Conservation (phyloP, 176 grass and related monocot genomes). For the Triticum timopheevii region DNA sequence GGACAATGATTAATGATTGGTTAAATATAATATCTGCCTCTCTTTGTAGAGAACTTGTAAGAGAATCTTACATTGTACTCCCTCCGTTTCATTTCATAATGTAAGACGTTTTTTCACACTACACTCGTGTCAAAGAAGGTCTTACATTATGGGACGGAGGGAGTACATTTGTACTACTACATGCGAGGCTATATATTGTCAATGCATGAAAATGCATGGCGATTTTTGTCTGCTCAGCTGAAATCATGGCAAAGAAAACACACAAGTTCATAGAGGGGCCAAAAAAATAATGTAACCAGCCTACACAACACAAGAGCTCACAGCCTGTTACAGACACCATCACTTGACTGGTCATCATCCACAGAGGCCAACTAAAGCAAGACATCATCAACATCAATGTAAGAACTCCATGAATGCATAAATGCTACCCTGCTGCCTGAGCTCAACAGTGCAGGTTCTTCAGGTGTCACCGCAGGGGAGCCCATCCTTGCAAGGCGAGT, state of each 20-base stretch:
- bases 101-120: too few species aligned
- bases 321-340: neutral
- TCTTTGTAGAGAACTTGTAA: too few species aligned
- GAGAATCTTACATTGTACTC: too few species aligned
- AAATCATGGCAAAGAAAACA: neutral
- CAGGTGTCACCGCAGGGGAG: neutral
- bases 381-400: neutral
- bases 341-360: neutral
- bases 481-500: slow-evolving; percentile 13
- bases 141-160: too few species aligned
- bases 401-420: neutral
- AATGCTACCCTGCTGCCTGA: neutral
- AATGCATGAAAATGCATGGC: too few species aligned
- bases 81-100: too few species aligned
- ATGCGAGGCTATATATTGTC: too few species aligned
- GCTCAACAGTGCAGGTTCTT: neutral
- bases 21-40: too few species aligned
- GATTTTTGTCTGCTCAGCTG: neutral
- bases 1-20: too few species aligned
- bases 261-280: neutral
- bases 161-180: too few species aligned
- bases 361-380: neutral
- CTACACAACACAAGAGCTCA: neutral
- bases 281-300: neutral
- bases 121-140: too few species aligned